Percentiles rank a stretch among this genome's conserved stretches.
Evolutionary conservation across 805 yeast species (phyloP).

Genomic region (Lipomyces starkeyi): DNA sequence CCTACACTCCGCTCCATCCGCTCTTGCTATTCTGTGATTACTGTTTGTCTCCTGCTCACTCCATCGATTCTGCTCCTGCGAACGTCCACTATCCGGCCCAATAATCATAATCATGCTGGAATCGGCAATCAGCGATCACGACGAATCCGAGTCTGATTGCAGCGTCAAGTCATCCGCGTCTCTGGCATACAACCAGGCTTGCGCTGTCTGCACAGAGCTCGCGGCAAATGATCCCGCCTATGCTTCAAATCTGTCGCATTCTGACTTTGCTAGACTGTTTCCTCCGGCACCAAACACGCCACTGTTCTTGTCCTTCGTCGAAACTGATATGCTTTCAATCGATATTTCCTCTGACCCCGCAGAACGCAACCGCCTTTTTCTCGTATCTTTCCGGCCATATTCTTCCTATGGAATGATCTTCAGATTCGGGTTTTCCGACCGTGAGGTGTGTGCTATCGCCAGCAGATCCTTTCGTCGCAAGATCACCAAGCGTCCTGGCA

Average conservation of each 20-base stretch:
- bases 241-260: background rate
- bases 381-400: constrained; percentile 2
- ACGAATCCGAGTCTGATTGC: background rate
- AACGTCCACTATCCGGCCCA: background rate
- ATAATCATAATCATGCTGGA: background rate
- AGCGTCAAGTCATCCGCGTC: background rate
- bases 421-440: background rate
- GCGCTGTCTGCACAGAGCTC: constrained; percentile 3
- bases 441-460: constrained; percentile 1
- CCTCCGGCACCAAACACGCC: constrained; percentile 7
- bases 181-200: background rate
- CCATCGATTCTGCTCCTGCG: background rate
- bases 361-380: constrained; percentile 5
- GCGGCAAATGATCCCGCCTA: background rate
- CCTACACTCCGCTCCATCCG: constrained; percentile 2
- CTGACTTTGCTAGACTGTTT: constrained; percentile 8
- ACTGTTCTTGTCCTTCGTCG: constrained; percentile 6
- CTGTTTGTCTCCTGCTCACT: background rate
- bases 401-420: background rate
- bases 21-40: background rate
- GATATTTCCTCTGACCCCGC: constrained; percentile 7
- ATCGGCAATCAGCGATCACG: background rate
- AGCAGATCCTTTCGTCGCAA: background rate
- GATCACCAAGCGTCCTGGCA: background rate
- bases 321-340: constrained; percentile 1